Percentiles rank a stretch among this genome's conserved stretches.
Conservation (phyloP, 768 basidiomycete genomes). For the Clavaria fumosa region DNA sequence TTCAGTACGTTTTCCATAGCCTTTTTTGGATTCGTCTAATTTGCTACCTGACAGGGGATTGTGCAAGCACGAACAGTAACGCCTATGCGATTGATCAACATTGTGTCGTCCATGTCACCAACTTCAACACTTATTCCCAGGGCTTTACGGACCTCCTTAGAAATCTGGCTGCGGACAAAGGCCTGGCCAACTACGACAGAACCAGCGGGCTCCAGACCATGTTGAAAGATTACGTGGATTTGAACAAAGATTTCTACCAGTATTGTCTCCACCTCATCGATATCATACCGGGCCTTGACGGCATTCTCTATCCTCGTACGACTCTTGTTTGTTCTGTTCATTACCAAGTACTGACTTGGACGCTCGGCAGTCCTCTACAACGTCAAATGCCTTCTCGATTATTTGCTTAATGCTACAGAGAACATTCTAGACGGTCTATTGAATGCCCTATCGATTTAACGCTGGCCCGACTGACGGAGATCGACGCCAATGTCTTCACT, state of each 20-base stretch:
- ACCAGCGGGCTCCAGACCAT: conserved; percentile 28
- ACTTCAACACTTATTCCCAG: conserved; percentile 20
- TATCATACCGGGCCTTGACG: conserved; percentile 27
- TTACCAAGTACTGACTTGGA: background rate
- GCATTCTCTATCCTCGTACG: too few species aligned
- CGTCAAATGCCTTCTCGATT: conserved; percentile 45
- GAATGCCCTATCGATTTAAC: too few species aligned
- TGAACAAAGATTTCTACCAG: conserved; percentile 30
- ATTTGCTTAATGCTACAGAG: conserved; percentile 31
- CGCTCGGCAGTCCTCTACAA: conserved; percentile 33
- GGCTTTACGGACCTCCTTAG: conserved; percentile 20
- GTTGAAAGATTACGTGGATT: conserved; percentile 34
- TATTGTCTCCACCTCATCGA: conserved; percentile 19
- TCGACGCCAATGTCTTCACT: too few species aligned
- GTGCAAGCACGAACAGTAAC: conserved; percentile 14
- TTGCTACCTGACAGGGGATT: conserved; percentile 19
- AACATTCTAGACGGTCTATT: conserved; percentile 32
- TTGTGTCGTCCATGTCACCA: conserved; percentile 21
- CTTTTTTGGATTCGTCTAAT: conserved; percentile 17
- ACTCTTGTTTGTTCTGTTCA: background rate
- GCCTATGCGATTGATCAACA: conserved; percentile 24
- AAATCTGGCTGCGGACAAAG: conserved; percentile 28
- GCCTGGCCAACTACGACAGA: conserved; percentile 35
- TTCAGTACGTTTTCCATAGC: background rate
- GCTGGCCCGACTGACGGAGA: too few species aligned